These are phyloP conservation scores for Starmera dryadoides DNA, from an alignment of 805 yeast species.

Conservation along the genomic window DNA sequence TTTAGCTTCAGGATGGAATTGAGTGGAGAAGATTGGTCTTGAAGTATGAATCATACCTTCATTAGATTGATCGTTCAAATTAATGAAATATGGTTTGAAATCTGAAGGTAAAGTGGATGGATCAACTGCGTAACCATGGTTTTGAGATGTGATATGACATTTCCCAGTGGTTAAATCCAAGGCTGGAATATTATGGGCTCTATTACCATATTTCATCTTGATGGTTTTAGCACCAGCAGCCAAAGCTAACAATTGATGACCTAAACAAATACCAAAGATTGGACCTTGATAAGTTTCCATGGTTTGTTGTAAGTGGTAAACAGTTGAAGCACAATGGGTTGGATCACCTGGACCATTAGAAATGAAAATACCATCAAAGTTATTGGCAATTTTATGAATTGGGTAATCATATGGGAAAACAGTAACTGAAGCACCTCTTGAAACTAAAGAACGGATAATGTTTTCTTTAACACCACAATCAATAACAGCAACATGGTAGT, in stretches of 20 bases:
- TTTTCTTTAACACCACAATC: constrained; percentile 99
- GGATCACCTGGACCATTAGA: constrained; percentile 99
- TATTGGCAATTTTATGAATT: constrained; percentile 80
- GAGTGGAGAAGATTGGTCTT: constrained; percentile 92
- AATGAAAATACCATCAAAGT: constrained; percentile 90
- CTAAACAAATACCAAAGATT: constrained; percentile 95
- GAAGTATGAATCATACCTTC: constrained; percentile 93
- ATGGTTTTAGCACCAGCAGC: constrained; percentile 92
- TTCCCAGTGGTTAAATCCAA: constrained; percentile 83
- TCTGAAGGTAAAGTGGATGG: constrained; percentile 63
- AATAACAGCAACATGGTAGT: constrained; percentile 80
- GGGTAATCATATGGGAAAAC: constrained; percentile 97
- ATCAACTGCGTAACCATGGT: constrained; percentile 98
- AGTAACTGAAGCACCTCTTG: constrained; percentile 93
- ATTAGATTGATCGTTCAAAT: constrained; percentile 91
- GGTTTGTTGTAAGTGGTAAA: constrained; percentile 62
- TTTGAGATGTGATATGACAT: constrained; percentile 97
- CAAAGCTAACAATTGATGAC: constrained; percentile 92
- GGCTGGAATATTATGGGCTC: constrained; percentile 98
- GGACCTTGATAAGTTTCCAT: constrained; percentile 68
- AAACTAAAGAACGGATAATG: constrained; percentile 85
- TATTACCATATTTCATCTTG: constrained; percentile 94
- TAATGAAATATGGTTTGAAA: constrained; percentile 84
- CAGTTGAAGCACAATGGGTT: constrained; percentile 78
- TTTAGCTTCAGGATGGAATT: constrained; percentile 98